A percentile compares a stretch with the other conserved stretches of the same genome.
These are phyloP conservation scores for Canariomyces notabilis DNA, from an alignment of 2,329 filamentous ascomycete genomes.

Conservation along the genomic window DNA sequence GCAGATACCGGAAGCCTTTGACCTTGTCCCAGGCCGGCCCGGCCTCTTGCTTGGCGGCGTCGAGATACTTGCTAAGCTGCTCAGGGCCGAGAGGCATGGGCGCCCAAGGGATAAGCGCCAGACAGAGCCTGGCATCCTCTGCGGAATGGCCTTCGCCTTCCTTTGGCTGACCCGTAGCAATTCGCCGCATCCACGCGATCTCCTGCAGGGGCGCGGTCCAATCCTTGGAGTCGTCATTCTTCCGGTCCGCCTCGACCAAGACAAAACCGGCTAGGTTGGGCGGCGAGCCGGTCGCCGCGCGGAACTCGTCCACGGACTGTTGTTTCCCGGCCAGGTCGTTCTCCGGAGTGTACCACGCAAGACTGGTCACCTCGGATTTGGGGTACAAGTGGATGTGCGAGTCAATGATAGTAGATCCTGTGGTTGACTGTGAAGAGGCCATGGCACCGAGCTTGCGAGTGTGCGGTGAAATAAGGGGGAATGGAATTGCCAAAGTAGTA, in stretches of 20 bases:
- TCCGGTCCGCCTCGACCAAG: slow-evolving; percentile 25
- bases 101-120: slow-evolving; percentile 80
- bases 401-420: slow-evolving; percentile 69
- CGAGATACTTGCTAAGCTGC: slow-evolving; percentile 61
- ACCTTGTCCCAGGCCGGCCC: slow-evolving; percentile 63
- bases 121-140: slow-evolving; percentile 50
- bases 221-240: slow-evolving; percentile 50
- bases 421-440: slow-evolving; percentile 7
- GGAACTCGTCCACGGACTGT: slow-evolving; percentile 62
- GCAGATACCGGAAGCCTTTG: slow-evolving; percentile 74
- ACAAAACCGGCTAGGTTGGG: slow-evolving; percentile 33
- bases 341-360: slow-evolving; percentile 63
- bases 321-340: slow-evolving; percentile 58
- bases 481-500: not conserved
- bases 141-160: slow-evolving; percentile 54
- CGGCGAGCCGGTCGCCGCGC: slow-evolving; percentile 37
- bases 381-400: slow-evolving; percentile 90
- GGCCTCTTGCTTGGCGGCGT: slow-evolving; percentile 53
- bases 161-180: slow-evolving; percentile 56
- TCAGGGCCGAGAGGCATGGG: slow-evolving; percentile 63
- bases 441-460: slow-evolving; percentile 1
- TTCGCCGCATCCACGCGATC: slow-evolving; percentile 61
- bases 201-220: slow-evolving; percentile 68
- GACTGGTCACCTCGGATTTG: slow-evolving; percentile 55
- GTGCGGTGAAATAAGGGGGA: not conserved